These are phyloP conservation scores for Aspergillus flavus DNA, from an alignment of 2,329 filamentous ascomycete species.

Conservation along the genomic window DNA sequence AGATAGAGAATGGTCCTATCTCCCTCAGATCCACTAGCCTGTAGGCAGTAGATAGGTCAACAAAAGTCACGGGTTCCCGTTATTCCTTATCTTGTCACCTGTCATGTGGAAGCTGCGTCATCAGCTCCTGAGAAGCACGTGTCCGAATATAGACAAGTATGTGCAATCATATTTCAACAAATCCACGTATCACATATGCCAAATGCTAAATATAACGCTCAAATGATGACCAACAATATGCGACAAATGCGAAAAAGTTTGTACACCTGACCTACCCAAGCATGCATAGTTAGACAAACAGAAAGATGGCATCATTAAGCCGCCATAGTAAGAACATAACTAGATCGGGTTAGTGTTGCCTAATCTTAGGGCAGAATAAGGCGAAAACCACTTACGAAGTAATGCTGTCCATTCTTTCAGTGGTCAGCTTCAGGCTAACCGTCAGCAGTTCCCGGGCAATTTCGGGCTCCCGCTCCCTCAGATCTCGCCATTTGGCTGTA, in stretches of 20 bases:
- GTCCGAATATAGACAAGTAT: background rate
- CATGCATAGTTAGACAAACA: conserved; percentile 7
- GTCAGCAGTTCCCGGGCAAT: conserved; percentile 82
- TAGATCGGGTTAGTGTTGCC: conserved; percentile 9
- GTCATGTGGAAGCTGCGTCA: background rate
- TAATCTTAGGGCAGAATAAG: background rate
- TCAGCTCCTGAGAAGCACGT: background rate
- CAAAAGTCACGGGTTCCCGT: background rate
- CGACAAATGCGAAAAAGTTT: background rate
- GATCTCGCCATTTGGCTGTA: conserved; percentile 66
- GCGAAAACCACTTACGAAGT: conserved; percentile 53
- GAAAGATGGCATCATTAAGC: conserved; percentile 24
- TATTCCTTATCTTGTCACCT: background rate
- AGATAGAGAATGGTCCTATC: background rate
- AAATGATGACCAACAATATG: background rate
- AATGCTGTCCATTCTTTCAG: conserved; percentile 81
- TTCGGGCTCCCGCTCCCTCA: conserved; percentile 73
- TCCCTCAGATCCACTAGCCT: background rate
- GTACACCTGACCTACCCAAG: background rate
- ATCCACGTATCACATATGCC: background rate
- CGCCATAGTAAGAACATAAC: conserved; percentile 38
- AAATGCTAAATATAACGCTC: conserved; percentile 1
- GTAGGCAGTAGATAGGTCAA: background rate
- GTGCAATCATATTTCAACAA: background rate
- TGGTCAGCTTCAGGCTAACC: conserved; percentile 90